Base-by-base conservation (phyloP, 306 rosid species). In the Pterocarpus macrocarpus region DNA sequence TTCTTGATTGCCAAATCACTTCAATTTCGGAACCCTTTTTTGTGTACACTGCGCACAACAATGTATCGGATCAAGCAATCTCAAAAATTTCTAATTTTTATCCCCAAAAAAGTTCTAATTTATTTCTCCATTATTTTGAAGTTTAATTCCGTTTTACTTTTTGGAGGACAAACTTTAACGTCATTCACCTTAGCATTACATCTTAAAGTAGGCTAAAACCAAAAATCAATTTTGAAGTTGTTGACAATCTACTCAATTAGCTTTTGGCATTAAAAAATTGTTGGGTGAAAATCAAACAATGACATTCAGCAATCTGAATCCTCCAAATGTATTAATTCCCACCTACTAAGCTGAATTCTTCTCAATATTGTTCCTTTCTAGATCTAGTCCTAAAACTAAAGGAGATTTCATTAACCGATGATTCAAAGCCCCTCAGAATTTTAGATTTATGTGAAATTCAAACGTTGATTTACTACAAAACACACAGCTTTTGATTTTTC, bases 381-480 rank as follows among this genome's bases (percentile, higher is more conserved):
- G 28, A 22, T 22, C 28, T 0, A 52, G 16, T 47, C 77, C 63
- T 49, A 47, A 47, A 69, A 66, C 66, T 47, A 47, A 10, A 1
- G 12, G 41, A 4, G 53, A 10, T 47, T 47, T 47, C 53, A 56
- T 36, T 49, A 5, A 55, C 8, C 3, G 30, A 28, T 17, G 8
- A 17, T 39, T 73, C n/a, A 6, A 11, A 22, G 7, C 39, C 55
- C 35, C 66, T 56, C 34, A 14, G 67, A 73, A 74, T 59, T 22
- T 57, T 4, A 58, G 8, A 38, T 22, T 3, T 39, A 16, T 73
- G 56, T 57, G 39, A 45, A 73, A 9, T 8, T 55, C 38, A 56
- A 72, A 56, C 56, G 66, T 16, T 73, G 55, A 56, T 73, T 36
- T 57, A 55, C 12, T 11, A 6, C 47, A 35, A 55, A 56, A 53